Conservation (phyloP, 2,329 filamentous ascomycete genomes). For the Colletotrichum endophyticum region DNA sequence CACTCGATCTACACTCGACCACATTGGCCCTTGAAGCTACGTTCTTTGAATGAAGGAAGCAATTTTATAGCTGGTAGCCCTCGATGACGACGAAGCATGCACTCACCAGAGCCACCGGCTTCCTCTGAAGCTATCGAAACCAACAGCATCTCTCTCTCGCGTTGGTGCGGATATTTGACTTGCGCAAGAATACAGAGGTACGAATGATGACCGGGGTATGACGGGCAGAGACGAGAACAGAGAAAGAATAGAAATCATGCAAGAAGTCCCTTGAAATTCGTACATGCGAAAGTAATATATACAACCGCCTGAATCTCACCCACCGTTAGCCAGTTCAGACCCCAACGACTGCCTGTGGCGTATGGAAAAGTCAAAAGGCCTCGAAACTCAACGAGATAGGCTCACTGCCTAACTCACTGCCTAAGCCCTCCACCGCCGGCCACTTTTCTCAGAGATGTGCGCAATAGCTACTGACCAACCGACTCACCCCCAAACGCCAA, state of each 20-base stretch:
- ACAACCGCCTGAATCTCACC: not conserved
- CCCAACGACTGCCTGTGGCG: not conserved
- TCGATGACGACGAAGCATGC: not conserved
- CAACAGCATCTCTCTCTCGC: not conserved
- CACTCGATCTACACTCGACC: fast-evolving
- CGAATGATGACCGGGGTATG: not conserved
- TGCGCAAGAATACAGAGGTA: not conserved
- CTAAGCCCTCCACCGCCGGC: not conserved
- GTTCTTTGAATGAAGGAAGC: fast-evolving
- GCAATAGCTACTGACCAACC: not conserved
- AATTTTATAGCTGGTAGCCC: not conserved
- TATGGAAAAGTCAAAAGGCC: not conserved
- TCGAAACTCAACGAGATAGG: not conserved
- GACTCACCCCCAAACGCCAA: not conserved
- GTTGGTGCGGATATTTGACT: not conserved
- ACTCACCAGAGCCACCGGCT: fast-evolving
- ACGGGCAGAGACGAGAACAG: not conserved
- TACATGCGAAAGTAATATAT: not conserved
- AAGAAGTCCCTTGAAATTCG: not conserved
- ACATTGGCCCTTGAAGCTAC: not conserved
- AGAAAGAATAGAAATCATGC: not conserved
- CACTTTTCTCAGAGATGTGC: not conserved
- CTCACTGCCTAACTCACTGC: not conserved
- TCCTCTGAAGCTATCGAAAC: not conserved
- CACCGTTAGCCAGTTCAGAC: not conserved